These are phyloP conservation scores for Pinus albicaulis DNA, from an alignment of 75 land plant genomes.

Conservation along the genomic window DNA sequence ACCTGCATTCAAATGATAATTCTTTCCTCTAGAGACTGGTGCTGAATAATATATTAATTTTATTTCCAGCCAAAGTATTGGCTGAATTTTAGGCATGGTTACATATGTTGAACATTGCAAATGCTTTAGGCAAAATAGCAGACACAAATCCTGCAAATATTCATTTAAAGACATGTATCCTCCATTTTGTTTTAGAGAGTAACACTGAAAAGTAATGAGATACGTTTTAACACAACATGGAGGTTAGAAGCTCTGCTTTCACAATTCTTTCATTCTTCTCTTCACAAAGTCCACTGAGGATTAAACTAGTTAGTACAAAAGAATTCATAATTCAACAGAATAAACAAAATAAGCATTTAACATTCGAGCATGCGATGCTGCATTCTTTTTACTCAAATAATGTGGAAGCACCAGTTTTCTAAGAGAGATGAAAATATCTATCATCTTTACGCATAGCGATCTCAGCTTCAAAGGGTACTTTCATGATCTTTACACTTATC, in stretches of 20 bases:
- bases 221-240: not conserved
- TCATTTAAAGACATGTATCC: not conserved
- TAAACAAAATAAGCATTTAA: not conserved
- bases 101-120: too few species aligned
- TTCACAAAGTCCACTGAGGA: too few species aligned
- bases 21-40: too few species aligned
- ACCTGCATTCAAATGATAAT: too few species aligned
- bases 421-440: not conserved
- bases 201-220: not conserved
- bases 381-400: not conserved
- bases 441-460: not conserved
- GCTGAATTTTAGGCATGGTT: too few species aligned
- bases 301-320: too few species aligned
- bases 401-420: not conserved
- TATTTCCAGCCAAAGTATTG: too few species aligned
- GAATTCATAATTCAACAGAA: not conserved
- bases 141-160: not conserved
- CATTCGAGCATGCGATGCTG: not conserved
- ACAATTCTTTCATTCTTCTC: too few species aligned
- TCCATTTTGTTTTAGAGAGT: not conserved
- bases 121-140: not conserved
- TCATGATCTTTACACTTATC: not conserved
- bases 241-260: conserved; percentile 1
- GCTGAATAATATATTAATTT: too few species aligned
- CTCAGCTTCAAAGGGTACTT: not conserved